A percentile compares a stretch with the other conserved stretches of the same genome.
Evolutionary conservation across 2,329 filamentous ascomycete species (phyloP).

Genomic region (Ceratocystis destructans): DNA sequence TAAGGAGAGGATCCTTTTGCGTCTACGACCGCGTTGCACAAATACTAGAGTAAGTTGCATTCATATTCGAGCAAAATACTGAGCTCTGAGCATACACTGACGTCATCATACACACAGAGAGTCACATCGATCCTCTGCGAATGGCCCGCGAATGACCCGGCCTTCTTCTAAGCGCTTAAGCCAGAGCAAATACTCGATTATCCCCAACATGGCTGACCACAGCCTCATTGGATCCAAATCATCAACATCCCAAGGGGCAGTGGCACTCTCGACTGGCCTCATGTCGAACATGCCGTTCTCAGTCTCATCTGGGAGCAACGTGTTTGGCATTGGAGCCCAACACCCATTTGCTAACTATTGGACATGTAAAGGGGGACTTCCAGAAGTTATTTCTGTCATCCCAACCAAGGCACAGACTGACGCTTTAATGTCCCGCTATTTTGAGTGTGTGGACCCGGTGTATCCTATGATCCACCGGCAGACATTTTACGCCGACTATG

Average conservation of each 20-base stretch:
- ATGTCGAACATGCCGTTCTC: slow-evolving; percentile 63
- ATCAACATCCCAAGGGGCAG: slow-evolving; percentile 34
- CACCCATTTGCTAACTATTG: slow-evolving; percentile 76
- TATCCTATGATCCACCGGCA: slow-evolving; percentile 69
- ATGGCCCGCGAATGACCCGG: slow-evolving; percentile 43
- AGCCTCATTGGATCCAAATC: slow-evolving; percentile 29
- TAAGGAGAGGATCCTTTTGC: slow-evolving; percentile 64
- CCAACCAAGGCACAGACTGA: slow-evolving; percentile 65
- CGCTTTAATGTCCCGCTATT: slow-evolving; percentile 50
- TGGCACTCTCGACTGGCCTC: slow-evolving; percentile 45
- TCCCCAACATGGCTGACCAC: slow-evolving; percentile 44
- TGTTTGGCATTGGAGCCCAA: slow-evolving; percentile 67
- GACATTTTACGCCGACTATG: slow-evolving; percentile 65
- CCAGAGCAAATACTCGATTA: slow-evolving; percentile 27
- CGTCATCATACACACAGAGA: slow-evolving; percentile 11
- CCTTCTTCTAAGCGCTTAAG: slow-evolving; percentile 40
- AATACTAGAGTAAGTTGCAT: slow-evolving; percentile 50
- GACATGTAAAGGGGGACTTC: slow-evolving; percentile 62
- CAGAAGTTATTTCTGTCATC: slow-evolving; percentile 61
- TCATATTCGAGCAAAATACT: not conserved
- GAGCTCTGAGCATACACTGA: not conserved
- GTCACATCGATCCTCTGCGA: slow-evolving; percentile 30
- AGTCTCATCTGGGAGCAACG: slow-evolving; percentile 55
- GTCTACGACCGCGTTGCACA: slow-evolving; percentile 65
- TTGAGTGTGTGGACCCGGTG: slow-evolving; percentile 61